Conservation (phyloP, 371 early-diverging fungal species). For the Haplosporangium sp. region DNA sequence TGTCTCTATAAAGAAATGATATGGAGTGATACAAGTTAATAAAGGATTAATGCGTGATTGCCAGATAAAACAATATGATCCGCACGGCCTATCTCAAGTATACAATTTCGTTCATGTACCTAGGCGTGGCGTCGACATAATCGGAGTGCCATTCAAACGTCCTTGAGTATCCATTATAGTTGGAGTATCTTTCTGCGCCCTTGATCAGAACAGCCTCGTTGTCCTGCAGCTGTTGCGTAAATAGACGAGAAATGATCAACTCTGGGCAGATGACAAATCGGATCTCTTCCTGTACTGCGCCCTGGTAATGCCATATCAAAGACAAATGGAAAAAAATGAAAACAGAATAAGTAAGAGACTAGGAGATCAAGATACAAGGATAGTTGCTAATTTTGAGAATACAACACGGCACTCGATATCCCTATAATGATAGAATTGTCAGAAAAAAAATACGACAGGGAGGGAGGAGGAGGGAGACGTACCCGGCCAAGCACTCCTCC, state of each 20-base stretch:
- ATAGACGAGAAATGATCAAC: constrained; percentile 61
- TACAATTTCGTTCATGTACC: constrained; percentile 14
- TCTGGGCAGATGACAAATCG: constrained; percentile 66
- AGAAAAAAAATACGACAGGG: background rate
- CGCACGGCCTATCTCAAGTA: background rate
- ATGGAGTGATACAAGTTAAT: background rate
- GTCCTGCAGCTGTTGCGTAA: constrained; percentile 57
- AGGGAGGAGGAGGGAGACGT: constrained; percentile 1
- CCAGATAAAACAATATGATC: too few species aligned
- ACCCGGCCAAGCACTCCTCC: constrained; percentile 57
- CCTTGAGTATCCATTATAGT: constrained; percentile 61
- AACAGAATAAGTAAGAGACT: too few species aligned
- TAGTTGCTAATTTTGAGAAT: too few species aligned
- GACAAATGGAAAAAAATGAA: background rate
- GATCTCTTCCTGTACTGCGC: constrained; percentile 72
- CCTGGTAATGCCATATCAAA: constrained; percentile 48
- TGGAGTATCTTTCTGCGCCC: constrained; percentile 63
- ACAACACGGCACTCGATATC: too few species aligned
- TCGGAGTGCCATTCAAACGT: constrained; percentile 60
- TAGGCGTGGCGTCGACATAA: constrained; percentile 49
- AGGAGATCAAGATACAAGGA: too few species aligned
- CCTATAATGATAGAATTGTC: too few species aligned
- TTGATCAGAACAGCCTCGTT: constrained; percentile 62
- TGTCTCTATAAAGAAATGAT: constrained; percentile 14
- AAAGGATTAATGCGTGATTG: background rate